Evolutionary conservation across 768 basidiomycete genomes (phyloP).

Genomic region (Suillus brevipes): DNA sequence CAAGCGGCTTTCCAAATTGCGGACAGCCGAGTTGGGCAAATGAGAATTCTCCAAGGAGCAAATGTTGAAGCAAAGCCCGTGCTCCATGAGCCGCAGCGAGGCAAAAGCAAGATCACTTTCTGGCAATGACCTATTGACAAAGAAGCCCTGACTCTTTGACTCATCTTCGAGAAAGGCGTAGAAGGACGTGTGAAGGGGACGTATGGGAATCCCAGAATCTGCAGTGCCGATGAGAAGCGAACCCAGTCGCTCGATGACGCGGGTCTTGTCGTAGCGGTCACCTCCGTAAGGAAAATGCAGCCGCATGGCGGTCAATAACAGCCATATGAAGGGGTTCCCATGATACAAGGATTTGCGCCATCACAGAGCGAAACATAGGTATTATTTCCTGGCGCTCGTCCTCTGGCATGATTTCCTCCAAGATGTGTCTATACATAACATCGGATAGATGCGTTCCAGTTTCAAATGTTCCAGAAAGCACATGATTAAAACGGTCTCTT

Average conservation of each 20-base stretch:
- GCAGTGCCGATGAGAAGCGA: background rate
- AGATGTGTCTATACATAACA: slow-evolving; percentile 4
- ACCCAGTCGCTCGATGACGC: slow-evolving; percentile 1
- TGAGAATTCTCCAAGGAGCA: slow-evolving; percentile 27
- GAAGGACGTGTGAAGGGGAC: slow-evolving; percentile 26
- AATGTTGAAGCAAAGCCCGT: slow-evolving; percentile 14
- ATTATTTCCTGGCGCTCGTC: background rate
- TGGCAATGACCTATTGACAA: background rate
- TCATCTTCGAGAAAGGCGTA: slow-evolving; percentile 22
- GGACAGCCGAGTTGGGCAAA: slow-evolving; percentile 21
- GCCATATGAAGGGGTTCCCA: slow-evolving; percentile 6
- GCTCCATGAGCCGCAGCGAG: slow-evolving; percentile 29
- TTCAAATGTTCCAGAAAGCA: background rate
- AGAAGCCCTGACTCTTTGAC: slow-evolving; percentile 16
- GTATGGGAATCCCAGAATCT: slow-evolving; percentile 6
- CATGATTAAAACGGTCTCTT: slow-evolving; percentile 1
- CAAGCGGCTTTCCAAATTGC: slow-evolving; percentile 14
- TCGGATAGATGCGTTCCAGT: background rate
- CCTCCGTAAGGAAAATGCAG: background rate
- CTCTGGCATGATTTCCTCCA: slow-evolving; percentile 4
- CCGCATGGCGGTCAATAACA: background rate
- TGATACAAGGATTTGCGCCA: slow-evolving; percentile 4
- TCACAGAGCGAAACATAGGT: slow-evolving; percentile 2
- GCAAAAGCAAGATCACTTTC: slow-evolving; percentile 13
- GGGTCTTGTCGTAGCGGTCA: background rate